Percentiles rank a stretch among this genome's conserved stretches.
Conservation (phyloP, 2,329 filamentous ascomycete species). For the Chrysoporthe deuterocubensis region DNA sequence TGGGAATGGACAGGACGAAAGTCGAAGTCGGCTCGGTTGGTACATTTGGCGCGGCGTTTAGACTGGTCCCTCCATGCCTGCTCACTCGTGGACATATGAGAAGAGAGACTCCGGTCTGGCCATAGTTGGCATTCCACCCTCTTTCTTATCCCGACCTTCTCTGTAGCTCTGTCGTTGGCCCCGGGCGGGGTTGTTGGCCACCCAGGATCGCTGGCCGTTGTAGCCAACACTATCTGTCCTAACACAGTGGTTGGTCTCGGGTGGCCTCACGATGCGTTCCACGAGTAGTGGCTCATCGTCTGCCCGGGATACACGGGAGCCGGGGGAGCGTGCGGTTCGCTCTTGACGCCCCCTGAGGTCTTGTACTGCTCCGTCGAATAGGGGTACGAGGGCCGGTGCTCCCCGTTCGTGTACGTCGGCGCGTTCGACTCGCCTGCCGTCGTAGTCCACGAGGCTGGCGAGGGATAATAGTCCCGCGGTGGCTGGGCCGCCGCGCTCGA, state of each 20-base stretch:
- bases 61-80: no score
- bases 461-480: conserved; percentile 58
- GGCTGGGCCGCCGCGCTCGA: conserved; percentile 36
- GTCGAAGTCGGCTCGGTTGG: conserved; percentile 6
- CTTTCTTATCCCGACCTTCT: no score
- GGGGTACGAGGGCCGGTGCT: conserved; percentile 43
- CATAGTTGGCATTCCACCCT: background rate
- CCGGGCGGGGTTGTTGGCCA: background rate
- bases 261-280: conserved; percentile 52
- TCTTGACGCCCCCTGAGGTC: conserved; percentile 40
- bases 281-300: conserved; percentile 60
- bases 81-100: background rate
- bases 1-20: conserved; percentile 21
- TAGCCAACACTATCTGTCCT: background rate
- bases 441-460: conserved; percentile 56
- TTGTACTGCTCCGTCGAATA: conserved; percentile 59
- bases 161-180: background rate
- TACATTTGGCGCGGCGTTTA: background rate
- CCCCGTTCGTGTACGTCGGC: conserved; percentile 51
- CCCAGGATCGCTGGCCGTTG: background rate
- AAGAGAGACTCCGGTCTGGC: background rate
- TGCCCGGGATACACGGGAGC: conserved; percentile 46
- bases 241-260: background rate
- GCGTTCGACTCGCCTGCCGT: conserved; percentile 49
- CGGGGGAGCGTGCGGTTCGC: conserved; percentile 43